These are phyloP conservation scores for Tetracladium marchalianum DNA, from an alignment of 495 filamentous ascomycete genomes.

Conservation along the genomic window DNA sequence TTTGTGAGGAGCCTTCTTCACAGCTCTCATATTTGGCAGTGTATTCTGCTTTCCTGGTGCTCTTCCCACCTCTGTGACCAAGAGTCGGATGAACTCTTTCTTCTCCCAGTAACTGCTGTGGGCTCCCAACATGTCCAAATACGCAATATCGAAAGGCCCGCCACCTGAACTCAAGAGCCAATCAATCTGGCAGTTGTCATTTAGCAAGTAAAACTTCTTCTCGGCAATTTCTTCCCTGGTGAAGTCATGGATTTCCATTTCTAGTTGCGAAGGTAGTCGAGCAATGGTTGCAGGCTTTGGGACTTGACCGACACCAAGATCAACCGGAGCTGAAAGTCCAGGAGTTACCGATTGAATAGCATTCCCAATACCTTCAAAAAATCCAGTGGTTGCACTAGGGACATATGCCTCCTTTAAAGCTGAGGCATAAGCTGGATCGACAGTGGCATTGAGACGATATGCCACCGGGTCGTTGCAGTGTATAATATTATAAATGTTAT, in stretches of 20 bases:
- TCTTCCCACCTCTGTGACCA: conserved; percentile 80
- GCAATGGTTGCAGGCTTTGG: conserved; percentile 27
- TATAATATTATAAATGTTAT: conserved; percentile 95
- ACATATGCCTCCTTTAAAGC: conserved; percentile 69
- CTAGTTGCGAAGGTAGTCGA: conserved; percentile 80
- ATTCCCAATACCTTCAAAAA: conserved; percentile 55
- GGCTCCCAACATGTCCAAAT: conserved; percentile 94
- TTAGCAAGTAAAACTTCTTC: conserved; percentile 74
- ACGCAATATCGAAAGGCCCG: conserved; percentile 85
- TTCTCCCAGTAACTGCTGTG: conserved; percentile 90
- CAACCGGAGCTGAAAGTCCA: conserved; percentile 17
- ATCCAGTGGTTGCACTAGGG: conserved; percentile 57
- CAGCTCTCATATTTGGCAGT: conserved; percentile 58
- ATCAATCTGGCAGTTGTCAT: conserved; percentile 94
- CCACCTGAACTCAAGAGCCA: conserved; percentile 72
- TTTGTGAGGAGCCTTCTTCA: conserved; percentile 41
- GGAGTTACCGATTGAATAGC: conserved; percentile 46
- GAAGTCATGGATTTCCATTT: conserved; percentile 94
- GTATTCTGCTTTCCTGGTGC: conserved; percentile 58
- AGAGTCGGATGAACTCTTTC: conserved; percentile 73
- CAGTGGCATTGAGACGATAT: conserved; percentile 82
- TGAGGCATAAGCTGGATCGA: conserved; percentile 70
- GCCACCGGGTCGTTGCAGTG: conserved; percentile 61
- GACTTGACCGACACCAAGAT: conserved; percentile 13
- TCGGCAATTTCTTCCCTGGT: conserved; percentile 87